Conservation (phyloP, 2,329 filamentous ascomycete species). For the Purpureocillium takamizusanense region DNA sequence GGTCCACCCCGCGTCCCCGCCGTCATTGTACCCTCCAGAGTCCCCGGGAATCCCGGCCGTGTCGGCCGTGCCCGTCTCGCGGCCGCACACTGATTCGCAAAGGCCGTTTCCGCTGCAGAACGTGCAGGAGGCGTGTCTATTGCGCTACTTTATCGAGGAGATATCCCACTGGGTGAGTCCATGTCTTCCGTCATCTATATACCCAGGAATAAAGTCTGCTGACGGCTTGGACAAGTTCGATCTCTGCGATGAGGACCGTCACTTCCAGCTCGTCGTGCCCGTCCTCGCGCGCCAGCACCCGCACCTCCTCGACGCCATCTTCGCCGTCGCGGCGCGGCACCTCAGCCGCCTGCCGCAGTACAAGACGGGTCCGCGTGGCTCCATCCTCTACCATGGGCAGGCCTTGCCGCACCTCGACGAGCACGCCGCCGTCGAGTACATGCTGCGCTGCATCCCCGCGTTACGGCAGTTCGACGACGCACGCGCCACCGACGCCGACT, state of each 20-base stretch:
- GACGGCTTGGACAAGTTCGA: conserved; percentile 22
- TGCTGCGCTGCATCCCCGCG: conserved; percentile 28
- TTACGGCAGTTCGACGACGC: conserved; percentile 26
- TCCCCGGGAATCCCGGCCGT: neutral
- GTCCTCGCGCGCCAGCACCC: conserved; percentile 23
- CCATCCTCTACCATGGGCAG: conserved; percentile 26
- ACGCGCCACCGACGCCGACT: conserved; percentile 22
- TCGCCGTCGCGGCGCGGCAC: conserved; percentile 29
- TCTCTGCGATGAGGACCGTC: conserved; percentile 27
- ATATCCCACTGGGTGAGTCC: conserved; percentile 27
- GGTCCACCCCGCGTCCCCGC: neutral
- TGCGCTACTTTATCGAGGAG: conserved; percentile 29
- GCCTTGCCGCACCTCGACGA: conserved; percentile 23
- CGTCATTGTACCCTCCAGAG: neutral
- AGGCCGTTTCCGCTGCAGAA: conserved; percentile 20
- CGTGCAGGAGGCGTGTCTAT: conserved; percentile 26
- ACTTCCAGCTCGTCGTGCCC: conserved; percentile 29
- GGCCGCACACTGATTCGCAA: neutral
- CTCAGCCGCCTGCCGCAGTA: conserved; percentile 28
- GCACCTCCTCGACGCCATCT: conserved; percentile 29
- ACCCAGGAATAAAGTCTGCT: conserved; percentile 1
- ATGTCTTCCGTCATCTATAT: too few species aligned
- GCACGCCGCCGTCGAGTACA: conserved; percentile 30
- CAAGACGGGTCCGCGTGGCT: conserved; percentile 19
- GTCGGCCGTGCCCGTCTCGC: neutral